phyloP scores from a whole-genome alignment of 345 rosid genomes.

The Rhodamnia rubescens region DNA sequence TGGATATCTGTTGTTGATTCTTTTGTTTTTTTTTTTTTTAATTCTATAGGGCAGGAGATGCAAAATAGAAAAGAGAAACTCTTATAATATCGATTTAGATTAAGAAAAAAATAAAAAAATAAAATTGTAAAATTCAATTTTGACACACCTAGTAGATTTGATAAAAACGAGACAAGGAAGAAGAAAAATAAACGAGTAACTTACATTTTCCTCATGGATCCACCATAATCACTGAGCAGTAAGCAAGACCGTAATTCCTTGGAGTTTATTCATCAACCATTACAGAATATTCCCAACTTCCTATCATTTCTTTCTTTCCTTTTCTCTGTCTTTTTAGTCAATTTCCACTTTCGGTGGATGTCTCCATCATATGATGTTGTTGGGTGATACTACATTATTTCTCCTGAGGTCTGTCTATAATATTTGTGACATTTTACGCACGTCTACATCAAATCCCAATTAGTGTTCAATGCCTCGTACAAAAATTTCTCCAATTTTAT shows the following conservation, averaged over 20 bases:
- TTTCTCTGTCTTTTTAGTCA: background rate
- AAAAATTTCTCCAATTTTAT: background rate
- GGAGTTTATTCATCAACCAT: background rate
- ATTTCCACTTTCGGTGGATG: background rate
- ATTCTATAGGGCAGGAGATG: background rate
- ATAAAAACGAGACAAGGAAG: background rate
- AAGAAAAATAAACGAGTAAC: background rate
- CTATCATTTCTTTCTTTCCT: background rate
- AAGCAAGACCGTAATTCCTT: background rate
- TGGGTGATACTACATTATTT: background rate
- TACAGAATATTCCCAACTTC: background rate
- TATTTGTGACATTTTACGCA: background rate
- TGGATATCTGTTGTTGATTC: background rate
- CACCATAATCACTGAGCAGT: background rate
- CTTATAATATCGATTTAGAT: background rate
- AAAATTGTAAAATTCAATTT: background rate
- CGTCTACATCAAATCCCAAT: background rate
- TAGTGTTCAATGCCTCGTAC: background rate
- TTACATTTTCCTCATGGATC: background rate
- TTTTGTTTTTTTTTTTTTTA: background rate
- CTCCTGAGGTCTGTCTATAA: background rate
- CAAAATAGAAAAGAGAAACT: background rate
- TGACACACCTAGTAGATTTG: background rate
- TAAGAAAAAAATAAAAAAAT: background rate
- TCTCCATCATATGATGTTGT: background rate